Evolutionary conservation across 2,329 filamentous ascomycete species (phyloP).

Genomic region (Cercospora nicotianae): DNA sequence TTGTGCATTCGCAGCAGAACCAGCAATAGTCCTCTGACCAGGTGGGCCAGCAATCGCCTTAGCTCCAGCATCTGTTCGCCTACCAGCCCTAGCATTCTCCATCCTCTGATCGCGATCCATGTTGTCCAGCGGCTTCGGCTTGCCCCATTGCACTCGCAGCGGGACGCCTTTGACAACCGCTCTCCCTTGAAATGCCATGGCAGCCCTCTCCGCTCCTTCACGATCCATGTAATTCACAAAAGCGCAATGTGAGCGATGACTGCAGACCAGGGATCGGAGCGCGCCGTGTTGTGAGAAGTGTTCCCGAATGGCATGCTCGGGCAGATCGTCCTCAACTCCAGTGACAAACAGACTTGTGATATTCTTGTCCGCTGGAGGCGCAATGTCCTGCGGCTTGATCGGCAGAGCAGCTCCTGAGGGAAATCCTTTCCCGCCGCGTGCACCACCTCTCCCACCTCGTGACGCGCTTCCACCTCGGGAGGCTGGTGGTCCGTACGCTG

Average conservation of each 20-base stretch:
- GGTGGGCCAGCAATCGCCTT: slow-evolving; percentile 33
- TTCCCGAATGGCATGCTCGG: slow-evolving; percentile 84
- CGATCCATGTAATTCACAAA: slow-evolving; percentile 92
- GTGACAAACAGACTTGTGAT: slow-evolving; percentile 94
- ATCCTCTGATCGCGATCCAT: slow-evolving; percentile 84
- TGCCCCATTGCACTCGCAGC: slow-evolving; percentile 85
- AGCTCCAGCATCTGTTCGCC: slow-evolving; percentile 48
- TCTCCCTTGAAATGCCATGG: slow-evolving; percentile 79
- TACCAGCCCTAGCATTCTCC: slow-evolving; percentile 76
- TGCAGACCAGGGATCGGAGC: slow-evolving; percentile 89
- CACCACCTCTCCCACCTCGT: slow-evolving; percentile 43
- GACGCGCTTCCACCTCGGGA: slow-evolving; percentile 20
- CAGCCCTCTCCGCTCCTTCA: slow-evolving; percentile 80
- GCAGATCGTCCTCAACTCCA: slow-evolving; percentile 92
- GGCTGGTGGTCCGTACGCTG: slow-evolving; percentile 29
- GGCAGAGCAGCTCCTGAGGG: slow-evolving; percentile 72
- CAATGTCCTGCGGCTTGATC: slow-evolving; percentile 79
- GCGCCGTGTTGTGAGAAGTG: slow-evolving; percentile 89
- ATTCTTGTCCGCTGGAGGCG: slow-evolving; percentile 77
- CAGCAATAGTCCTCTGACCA: slow-evolving; percentile 32
- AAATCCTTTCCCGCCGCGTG: slow-evolving; percentile 58
- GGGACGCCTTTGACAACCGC: slow-evolving; percentile 90
- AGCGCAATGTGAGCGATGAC: slow-evolving; percentile 94
- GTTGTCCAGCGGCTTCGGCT: slow-evolving; percentile 85
- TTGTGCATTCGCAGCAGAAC: slow-evolving; percentile 44